Evolutionary conservation across 208 protist genomes (phyloP).

Genomic region (Phytomonas francai): DNA sequence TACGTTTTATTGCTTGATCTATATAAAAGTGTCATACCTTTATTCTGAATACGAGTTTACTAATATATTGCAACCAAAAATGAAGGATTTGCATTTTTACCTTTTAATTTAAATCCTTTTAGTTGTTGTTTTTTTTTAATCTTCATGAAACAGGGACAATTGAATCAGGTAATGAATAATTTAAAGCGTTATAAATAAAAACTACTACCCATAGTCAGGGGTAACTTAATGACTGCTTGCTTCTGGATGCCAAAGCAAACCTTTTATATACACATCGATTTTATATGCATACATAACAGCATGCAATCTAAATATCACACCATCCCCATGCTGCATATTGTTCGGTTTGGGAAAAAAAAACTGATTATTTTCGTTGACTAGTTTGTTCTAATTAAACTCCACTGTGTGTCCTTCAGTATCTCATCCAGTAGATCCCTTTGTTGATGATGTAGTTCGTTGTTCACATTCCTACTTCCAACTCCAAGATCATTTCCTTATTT

Average conservation of each 20-base stretch:
- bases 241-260: too few relatives aligned
- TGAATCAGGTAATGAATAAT: neutral
- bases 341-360: neutral
- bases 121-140: conserved; percentile 10
- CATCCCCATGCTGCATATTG: too few relatives aligned
- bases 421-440: too few relatives aligned
- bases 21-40: neutral
- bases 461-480: neutral
- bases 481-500: neutral
- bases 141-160: neutral
- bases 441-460: neutral
- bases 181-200: neutral
- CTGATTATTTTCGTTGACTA: conserved; percentile 2
- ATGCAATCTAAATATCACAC: too few relatives aligned
- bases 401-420: too few relatives aligned
- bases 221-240: neutral
- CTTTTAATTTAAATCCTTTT: conserved; percentile 14
- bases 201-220: neutral
- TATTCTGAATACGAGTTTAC: conserved; percentile 2
- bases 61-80: neutral
- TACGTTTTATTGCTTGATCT: conserved; percentile 2
- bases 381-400: neutral
- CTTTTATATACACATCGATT: too few relatives aligned
- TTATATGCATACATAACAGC: too few relatives aligned
- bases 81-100: conserved; percentile 7